These are phyloP conservation scores for Arthrobotrys iridis DNA, from an alignment of 2,329 filamentous ascomycete species.

Conservation along the genomic window DNA sequence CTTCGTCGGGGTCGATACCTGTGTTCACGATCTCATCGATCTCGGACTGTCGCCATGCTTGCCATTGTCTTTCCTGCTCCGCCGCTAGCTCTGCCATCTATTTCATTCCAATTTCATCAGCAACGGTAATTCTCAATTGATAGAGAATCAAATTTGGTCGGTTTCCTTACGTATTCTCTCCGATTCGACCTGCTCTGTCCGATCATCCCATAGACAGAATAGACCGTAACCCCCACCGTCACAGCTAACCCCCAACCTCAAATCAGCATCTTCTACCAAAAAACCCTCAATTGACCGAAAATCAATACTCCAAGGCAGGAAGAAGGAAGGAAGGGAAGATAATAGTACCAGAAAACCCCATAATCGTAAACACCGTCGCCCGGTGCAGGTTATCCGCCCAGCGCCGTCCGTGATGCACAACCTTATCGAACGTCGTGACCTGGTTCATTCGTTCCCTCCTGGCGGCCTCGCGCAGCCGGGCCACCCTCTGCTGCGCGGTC, in stretches of 20 bases:
- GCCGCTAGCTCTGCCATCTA: conserved; percentile 15
- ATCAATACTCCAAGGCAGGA: conserved; percentile 23
- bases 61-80: conserved; percentile 45
- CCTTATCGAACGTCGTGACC: conserved; percentile 67
- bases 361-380: conserved; percentile 69
- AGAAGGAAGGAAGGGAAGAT: no score
- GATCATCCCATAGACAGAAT: conserved; percentile 52
- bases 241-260: conserved; percentile 22
- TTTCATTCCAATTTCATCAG: neutral
- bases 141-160: neutral
- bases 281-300: conserved; percentile 34
- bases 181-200: conserved; percentile 45
- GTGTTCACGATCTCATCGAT: conserved; percentile 42
- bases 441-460: conserved; percentile 65
- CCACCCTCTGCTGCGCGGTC: conserved; percentile 68
- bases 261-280: conserved; percentile 12
- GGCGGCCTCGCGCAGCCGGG: conserved; percentile 65
- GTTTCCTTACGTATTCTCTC: conserved; percentile 47
- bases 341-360: conserved; percentile 69
- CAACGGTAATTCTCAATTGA: neutral
- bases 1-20: conserved; percentile 39
- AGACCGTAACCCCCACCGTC: conserved; percentile 43
- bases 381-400: conserved; percentile 72
- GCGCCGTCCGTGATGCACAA: conserved; percentile 66
- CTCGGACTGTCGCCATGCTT: conserved; percentile 33